Percentiles rank a stretch among this genome's conserved stretches.
Conservation (phyloP, 1,139 yeast genomes). For the Candida sanyaensis region DNA sequence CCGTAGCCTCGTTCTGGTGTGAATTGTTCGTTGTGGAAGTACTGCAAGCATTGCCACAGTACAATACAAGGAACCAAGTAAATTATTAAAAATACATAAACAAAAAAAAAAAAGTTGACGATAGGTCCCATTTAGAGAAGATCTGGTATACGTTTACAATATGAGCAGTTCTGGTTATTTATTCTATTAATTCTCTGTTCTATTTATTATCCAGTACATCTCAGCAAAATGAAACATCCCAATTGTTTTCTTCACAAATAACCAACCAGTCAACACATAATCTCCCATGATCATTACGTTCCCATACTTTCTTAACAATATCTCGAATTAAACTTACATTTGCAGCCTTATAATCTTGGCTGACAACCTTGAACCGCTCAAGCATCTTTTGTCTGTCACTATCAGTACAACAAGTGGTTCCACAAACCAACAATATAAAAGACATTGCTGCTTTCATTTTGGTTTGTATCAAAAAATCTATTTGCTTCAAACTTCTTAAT, state of each 20-base stretch:
- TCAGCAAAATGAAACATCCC: constrained; percentile 26
- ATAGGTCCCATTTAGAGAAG: too few relatives aligned
- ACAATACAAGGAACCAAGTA: background rate
- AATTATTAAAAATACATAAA: too few relatives aligned
- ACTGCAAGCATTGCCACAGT: background rate
- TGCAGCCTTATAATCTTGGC: constrained; percentile 25
- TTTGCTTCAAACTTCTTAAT: constrained; percentile 20
- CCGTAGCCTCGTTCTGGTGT: background rate
- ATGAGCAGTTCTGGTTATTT: too few relatives aligned
- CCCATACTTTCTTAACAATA: constrained; percentile 29
- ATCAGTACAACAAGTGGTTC: constrained; percentile 29
- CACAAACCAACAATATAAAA: constrained; percentile 35
- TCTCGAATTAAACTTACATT: constrained; percentile 28
- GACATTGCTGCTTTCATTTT: constrained; percentile 28
- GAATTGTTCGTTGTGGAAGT: background rate
- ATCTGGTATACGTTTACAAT: too few relatives aligned
- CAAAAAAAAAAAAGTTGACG: too few relatives aligned
- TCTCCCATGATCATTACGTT: constrained; percentile 24
- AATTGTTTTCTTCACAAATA: constrained; percentile 29
- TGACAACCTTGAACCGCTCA: constrained; percentile 23
- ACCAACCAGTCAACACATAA: constrained; percentile 30
- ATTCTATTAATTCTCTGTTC: too few relatives aligned
- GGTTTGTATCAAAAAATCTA: constrained; percentile 24
- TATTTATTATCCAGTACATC: too few relatives aligned
- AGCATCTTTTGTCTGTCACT: constrained; percentile 26